Base-by-base conservation (phyloP, 2,329 filamentous ascomycete species). In the Xylariales sp. region DNA sequence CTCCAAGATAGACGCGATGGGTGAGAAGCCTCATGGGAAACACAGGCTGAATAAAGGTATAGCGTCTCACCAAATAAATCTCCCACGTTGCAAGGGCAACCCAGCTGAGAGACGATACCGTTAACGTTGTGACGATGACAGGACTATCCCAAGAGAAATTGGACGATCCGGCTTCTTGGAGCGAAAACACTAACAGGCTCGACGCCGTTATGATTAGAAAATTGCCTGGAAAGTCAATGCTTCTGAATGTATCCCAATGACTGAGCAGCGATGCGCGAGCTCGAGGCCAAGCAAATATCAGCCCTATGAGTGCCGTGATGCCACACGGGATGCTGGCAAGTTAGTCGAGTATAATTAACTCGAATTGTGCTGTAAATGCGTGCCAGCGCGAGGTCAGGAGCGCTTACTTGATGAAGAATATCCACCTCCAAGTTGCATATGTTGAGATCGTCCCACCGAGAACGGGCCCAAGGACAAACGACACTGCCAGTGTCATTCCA, bases 391-490 rank as follows among this genome's bases (percentile, higher is more conserved):
- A n/a, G n/a, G n/a, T n/a, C n/a, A n/a, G n/a, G n/a, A n/a, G n/a
- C 7, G 49, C 69, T 33, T 59, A 80, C 76, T 82, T 82, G 55
- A 81, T 73, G 56, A 75, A 74, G 55, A 82, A 82, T 28, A 82
- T 66, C 65, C 76, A 78, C 38, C 73, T 65, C 78, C 78, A 82
- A 31, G 64, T 67, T 14, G 69, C 67, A 2, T 66, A 59, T n/a
- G 72, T 64, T 1, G 74, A 70, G 16, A 82, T 73, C 3, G 69
- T 61, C 2, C 78, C 78, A 4, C 78, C 78, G 3, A 82, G 58
- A 3, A 82, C 56, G 1, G 78, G 76, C 0, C 78, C 78, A 1
- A 82, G 62, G 3, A 82, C 68, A 48, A 79, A 79, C 0, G 77
- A 73, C 10, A 76, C 59, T 2, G 76, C 74, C 4, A 80, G 66